Conservation (phyloP, 495 filamentous ascomycete species). For the Opeltia flavorubescens region DNA sequence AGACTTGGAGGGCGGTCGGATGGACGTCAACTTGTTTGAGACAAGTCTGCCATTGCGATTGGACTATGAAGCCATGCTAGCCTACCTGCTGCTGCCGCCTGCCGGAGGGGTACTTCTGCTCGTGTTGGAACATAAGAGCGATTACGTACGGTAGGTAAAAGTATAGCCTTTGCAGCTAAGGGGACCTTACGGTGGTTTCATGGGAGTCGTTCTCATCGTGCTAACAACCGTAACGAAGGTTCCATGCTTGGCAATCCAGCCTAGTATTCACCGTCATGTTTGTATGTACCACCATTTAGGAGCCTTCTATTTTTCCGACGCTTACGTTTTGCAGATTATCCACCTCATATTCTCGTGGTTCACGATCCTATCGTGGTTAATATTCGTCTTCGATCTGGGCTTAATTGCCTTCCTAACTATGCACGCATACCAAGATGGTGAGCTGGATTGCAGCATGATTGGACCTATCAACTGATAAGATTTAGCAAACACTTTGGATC, state of each 20-base stretch:
- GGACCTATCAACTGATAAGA: neutral
- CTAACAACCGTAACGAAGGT: constrained; percentile 35
- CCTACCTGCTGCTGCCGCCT: constrained; percentile 78
- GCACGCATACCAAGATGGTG: constrained; percentile 74
- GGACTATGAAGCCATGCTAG: constrained; percentile 80
- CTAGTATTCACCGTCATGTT: constrained; percentile 78
- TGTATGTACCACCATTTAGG: constrained; percentile 28
- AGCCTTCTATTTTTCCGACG: neutral
- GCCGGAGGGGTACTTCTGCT: constrained; percentile 74
- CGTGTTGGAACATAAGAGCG: constrained; percentile 82
- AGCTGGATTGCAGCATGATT: constrained; percentile 7
- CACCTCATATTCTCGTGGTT: constrained; percentile 82
- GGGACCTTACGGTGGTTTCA: neutral
- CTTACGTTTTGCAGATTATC: constrained; percentile 34
- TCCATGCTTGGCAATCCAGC: constrained; percentile 91
- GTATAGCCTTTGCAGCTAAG: neutral
- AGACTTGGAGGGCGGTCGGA: constrained; percentile 36
- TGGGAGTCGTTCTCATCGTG: constrained; percentile 9
- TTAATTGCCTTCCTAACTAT: constrained; percentile 66
- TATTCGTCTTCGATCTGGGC: constrained; percentile 59
- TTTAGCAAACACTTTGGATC: constrained; percentile 72
- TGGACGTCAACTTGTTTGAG: constrained; percentile 69
- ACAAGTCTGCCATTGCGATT: constrained; percentile 70
- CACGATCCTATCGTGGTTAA: constrained; percentile 64
- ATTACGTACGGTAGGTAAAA: constrained; percentile 73